Evolutionary conservation across 2,329 filamentous ascomycete genomes (phyloP).

Genomic region (Fusarium illudens): DNA sequence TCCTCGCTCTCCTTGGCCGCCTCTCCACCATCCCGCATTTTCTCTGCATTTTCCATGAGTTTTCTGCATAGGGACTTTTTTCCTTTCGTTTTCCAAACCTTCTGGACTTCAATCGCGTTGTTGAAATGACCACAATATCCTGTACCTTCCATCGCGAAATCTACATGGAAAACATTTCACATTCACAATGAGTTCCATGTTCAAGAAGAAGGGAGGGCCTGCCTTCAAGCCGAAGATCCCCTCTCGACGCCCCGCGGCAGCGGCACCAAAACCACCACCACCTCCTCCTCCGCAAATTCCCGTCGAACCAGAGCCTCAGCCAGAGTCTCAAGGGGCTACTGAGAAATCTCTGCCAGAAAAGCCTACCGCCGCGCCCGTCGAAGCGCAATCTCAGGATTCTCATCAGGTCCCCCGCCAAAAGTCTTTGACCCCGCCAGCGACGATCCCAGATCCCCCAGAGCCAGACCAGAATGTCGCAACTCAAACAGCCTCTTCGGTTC

Average conservation of each 20-base stretch:
- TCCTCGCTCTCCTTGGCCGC: slow-evolving; percentile 37
- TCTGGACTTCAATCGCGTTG: slow-evolving; percentile 4
- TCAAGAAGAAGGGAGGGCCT: slow-evolving; percentile 70
- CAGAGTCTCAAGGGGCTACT: slow-evolving; percentile 3
- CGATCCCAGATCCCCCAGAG: slow-evolving; percentile 26
- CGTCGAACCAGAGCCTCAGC: slow-evolving; percentile 22
- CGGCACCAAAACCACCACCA: slow-evolving; percentile 40
- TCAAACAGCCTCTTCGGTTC: slow-evolving; percentile 1
- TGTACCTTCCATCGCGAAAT: slow-evolving; percentile 11
- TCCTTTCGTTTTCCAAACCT: slow-evolving; percentile 23
- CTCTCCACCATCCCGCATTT: slow-evolving; percentile 43
- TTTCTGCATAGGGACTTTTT: slow-evolving; percentile 34
- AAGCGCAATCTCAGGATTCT: slow-evolving; percentile 18
- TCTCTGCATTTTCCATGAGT: slow-evolving; percentile 36
- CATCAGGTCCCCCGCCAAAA: slow-evolving; percentile 24
- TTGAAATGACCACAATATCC: slow-evolving; percentile 28
- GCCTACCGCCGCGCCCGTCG: neutral
- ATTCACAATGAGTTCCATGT: slow-evolving; percentile 68
- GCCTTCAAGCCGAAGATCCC: slow-evolving; percentile 77
- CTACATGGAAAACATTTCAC: slow-evolving; percentile 19
- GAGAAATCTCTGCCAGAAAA: slow-evolving; percentile 4
- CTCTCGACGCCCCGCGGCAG: slow-evolving; percentile 57
- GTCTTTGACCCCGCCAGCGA: slow-evolving; percentile 37
- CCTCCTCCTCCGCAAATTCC: slow-evolving; percentile 20
- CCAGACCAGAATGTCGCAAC: slow-evolving; percentile 8